Percentiles rank a stretch among this genome's conserved stretches.
Conservation (phyloP, 2,329 filamentous ascomycete genomes). For the Epicoccum nigrum region DNA sequence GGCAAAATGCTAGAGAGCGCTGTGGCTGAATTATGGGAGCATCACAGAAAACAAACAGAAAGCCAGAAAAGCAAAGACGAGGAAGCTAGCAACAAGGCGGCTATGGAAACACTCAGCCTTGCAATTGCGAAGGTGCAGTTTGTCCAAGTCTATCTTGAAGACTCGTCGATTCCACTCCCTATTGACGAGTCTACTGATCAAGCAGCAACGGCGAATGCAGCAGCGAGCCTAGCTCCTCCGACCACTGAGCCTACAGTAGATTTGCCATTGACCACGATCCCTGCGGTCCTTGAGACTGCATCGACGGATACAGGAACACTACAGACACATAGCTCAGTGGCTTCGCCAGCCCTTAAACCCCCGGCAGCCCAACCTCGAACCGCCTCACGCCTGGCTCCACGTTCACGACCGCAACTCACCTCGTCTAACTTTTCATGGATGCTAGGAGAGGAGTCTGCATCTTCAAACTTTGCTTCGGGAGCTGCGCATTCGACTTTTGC, state of each 20-base stretch:
- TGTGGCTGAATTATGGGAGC: conserved; percentile 65
- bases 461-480: conserved; percentile 44
- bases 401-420: conserved; percentile 68
- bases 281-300: conserved; percentile 9
- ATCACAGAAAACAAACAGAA: conserved; percentile 61
- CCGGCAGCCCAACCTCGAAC: conserved; percentile 21
- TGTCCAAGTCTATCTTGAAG: conserved; percentile 58
- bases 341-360: conserved; percentile 19
- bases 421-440: conserved; percentile 83
- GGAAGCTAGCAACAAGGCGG: conserved; percentile 35
- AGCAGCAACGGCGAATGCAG: conserved; percentile 29
- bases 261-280: conserved; percentile 27
- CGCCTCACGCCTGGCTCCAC: conserved; percentile 44
- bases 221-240: conserved; percentile 28
- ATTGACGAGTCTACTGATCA: conserved; percentile 44
- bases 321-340: conserved; percentile 11
- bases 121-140: conserved; percentile 59
- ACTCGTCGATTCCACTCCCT: conserved; percentile 53
- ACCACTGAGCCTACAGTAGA: conserved; percentile 26
- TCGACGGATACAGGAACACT: neutral
- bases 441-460: conserved; percentile 56
- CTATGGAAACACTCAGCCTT: conserved; percentile 52
- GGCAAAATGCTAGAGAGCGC: conserved; percentile 72
- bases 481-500: conserved; percentile 43
- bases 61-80: conserved; percentile 35